A percentile compares a stretch with the other conserved stretches of the same genome.
phyloP scores from a whole-genome alignment of 768 basidiomycete species.

The Pleurotus ostreatus region DNA sequence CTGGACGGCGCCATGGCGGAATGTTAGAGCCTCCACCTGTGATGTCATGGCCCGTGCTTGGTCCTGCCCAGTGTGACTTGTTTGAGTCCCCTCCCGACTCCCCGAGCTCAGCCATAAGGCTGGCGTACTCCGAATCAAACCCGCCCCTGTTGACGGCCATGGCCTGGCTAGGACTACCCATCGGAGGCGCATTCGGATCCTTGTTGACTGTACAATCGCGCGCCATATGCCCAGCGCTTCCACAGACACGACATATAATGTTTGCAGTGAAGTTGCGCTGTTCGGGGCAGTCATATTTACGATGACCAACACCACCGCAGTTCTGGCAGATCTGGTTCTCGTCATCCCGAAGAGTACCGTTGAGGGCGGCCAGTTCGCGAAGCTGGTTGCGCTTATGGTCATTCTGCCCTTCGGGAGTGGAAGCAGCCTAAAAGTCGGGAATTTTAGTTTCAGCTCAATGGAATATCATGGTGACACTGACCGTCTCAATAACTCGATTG shows the following conservation, averaged over 20 bases:
- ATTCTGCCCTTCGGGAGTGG: constrained; percentile 98
- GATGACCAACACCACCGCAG: constrained; percentile 89
- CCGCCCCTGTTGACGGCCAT: constrained; percentile 53
- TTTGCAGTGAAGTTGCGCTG: constrained; percentile 98
- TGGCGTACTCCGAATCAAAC: constrained; percentile 98
- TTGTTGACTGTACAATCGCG: constrained; percentile 94
- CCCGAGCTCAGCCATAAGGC: constrained; percentile 95
- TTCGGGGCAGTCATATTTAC: constrained; percentile 99
- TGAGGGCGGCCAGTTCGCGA: constrained; percentile 93
- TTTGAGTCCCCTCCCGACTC: constrained; percentile 61
- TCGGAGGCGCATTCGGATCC: constrained; percentile 67
- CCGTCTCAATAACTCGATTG: constrained; percentile 97
- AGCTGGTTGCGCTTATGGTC: constrained; percentile 99
- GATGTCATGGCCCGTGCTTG: constrained; percentile 56
- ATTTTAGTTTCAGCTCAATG: not conserved
- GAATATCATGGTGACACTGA: constrained; percentile 32
- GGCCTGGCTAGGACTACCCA: constrained; percentile 38
- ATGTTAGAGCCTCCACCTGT: constrained; percentile 75
- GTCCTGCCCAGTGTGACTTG: constrained; percentile 50
- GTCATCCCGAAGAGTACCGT: constrained; percentile 98
- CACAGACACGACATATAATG: constrained; percentile 98
- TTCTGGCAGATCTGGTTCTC: constrained; percentile 99
- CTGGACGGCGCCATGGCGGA: constrained; percentile 89
- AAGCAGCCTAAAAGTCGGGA: constrained; percentile 72
- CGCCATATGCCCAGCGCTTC: constrained; percentile 98